Conservation (phyloP, 768 basidiomycete genomes). For the Suillus hirtellus region DNA sequence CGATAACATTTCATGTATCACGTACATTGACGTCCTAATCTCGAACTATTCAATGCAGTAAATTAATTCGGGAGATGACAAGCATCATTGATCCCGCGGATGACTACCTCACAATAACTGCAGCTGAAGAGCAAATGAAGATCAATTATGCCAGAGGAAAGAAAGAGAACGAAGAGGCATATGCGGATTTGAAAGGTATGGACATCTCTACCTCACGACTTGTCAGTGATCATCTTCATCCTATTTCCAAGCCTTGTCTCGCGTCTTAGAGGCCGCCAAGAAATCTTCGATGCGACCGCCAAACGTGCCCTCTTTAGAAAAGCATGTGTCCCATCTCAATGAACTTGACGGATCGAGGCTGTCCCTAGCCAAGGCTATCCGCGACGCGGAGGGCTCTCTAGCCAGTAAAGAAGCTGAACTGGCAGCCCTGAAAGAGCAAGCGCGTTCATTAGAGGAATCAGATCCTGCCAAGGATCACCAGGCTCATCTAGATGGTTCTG, state of each 20-base stretch:
- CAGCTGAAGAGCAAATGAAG: slow-evolving; percentile 70
- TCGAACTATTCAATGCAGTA: slow-evolving; percentile 37
- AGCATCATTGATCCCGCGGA: slow-evolving; percentile 77
- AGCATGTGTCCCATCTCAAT: slow-evolving; percentile 61
- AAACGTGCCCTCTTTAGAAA: slow-evolving; percentile 66
- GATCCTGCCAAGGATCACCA: slow-evolving; percentile 76
- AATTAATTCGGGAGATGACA: slow-evolving; percentile 68
- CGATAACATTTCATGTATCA: neutral
- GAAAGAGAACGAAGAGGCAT: slow-evolving; percentile 69
- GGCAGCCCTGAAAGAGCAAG: slow-evolving; percentile 64
- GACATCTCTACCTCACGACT: neutral
- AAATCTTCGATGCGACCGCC: slow-evolving; percentile 68
- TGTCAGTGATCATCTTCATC: slow-evolving; percentile 6
- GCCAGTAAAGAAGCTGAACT: slow-evolving; percentile 73
- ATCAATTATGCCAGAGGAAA: slow-evolving; percentile 55
- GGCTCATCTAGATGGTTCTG: slow-evolving; percentile 63
- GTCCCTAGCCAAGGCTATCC: slow-evolving; percentile 72
- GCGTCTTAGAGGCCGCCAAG: slow-evolving; percentile 66
- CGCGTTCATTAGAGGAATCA: slow-evolving; percentile 57
- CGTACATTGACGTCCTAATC: neutral
- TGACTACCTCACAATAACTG: slow-evolving; percentile 74
- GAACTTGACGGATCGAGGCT: slow-evolving; percentile 63
- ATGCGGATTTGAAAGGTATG: slow-evolving; percentile 63
- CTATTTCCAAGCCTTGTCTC: slow-evolving; percentile 53
- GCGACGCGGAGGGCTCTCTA: slow-evolving; percentile 65